Evolutionary conservation across 805 yeast species (phyloP).

Genomic region (Hanseniaspora hatyaiensis): DNA sequence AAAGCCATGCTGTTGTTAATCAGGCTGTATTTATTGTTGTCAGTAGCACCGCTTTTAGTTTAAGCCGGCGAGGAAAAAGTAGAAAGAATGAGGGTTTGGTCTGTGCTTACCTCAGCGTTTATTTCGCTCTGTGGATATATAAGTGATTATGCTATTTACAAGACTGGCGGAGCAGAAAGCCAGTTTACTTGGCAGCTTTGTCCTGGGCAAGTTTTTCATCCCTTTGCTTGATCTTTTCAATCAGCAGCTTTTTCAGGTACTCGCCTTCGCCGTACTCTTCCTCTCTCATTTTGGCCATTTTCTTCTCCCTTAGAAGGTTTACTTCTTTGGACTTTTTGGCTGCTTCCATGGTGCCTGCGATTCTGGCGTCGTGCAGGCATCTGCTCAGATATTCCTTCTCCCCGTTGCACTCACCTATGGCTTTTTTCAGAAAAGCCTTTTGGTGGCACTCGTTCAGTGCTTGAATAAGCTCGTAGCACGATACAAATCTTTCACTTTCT

Average conservation of each 20-base stretch:
- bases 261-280: conserved; percentile 71
- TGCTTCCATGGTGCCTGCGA: conserved; percentile 47
- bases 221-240: conserved; percentile 37
- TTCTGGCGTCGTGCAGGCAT: conserved; percentile 71
- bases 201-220: conserved; percentile 19
- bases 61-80: too few relatives aligned
- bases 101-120: too few relatives aligned
- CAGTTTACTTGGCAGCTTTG: not conserved
- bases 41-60: too few relatives aligned
- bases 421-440: conserved; percentile 51
- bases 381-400: conserved; percentile 65
- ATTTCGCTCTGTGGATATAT: too few relatives aligned
- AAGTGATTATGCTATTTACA: too few relatives aligned
- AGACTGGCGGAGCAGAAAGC: too few relatives aligned
- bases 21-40: too few relatives aligned
- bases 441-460: conserved; percentile 85
- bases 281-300: conserved; percentile 54
- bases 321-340: conserved; percentile 43
- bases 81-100: too few relatives aligned
- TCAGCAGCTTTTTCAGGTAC: conserved; percentile 53
- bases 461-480: conserved; percentile 70
- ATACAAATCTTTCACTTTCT: conserved; percentile 42
- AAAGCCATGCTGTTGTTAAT: too few relatives aligned
- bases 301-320: conserved; percentile 42
- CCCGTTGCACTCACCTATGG: conserved; percentile 74